Evolutionary conservation across 768 basidiomycete genomes (phyloP), one percentile per base, ranked within the genome.

Genomic region (Trametes cingulata): DNA sequence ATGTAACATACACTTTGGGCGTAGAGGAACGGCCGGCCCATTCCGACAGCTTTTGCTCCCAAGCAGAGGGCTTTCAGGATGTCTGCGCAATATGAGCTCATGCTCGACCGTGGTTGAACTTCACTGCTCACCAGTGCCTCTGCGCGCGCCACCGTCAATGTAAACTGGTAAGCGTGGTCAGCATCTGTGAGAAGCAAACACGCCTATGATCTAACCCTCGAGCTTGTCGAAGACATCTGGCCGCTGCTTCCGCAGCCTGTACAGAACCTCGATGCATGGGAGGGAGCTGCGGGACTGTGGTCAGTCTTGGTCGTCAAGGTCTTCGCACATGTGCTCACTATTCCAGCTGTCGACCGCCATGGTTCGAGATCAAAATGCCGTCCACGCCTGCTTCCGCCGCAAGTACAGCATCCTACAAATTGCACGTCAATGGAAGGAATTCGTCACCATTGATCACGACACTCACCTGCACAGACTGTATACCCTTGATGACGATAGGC

Each of bases 331-430:
- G 17, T 39, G 69, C 84, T 71, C 69, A 90, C 89, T 84, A 91
- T 54, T 94, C 91, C 52, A 95, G 75, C 72, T 95, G 91, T 25
- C 93, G 82, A 82, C 92, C 95, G 56, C 95, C 95, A 66, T 98
- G 95, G 65, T 98, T 98, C 0, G 90, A 92, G 9, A 98, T 75
- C 56, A 95, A 78, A 62, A 98, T 93, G 5, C 90, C 95, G 57
- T 95, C 87, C 17, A 91, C 87, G 13, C 93, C 92, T 29, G 88
- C 82, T 61, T 95, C 86, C 17, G 82, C 85, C 27, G 94, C 94
- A 46, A 93, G 82, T 41, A 92, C 84, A 2, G 91, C 93, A 74
- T 97, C 95, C 85, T 95, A 71, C 62, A 73, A 71, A 39, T 73
- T 10, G 24, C 73, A 71, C 13, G 9, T 17, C 17, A 50, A 25